Conservation (phyloP, 805 yeast genomes). For the Nakazawaea ambrosiae region DNA sequence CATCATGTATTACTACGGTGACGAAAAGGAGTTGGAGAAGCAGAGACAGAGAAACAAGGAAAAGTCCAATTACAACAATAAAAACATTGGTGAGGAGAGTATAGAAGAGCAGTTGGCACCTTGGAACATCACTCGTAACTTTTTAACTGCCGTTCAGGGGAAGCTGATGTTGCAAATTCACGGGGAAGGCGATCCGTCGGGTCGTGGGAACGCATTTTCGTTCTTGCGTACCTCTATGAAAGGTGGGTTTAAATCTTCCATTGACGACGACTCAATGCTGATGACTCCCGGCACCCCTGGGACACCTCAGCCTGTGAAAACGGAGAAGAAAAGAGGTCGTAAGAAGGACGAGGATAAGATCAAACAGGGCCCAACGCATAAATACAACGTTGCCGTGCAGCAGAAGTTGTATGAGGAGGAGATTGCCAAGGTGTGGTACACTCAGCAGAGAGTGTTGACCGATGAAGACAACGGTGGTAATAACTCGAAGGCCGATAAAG, state of each 20-base stretch:
- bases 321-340: slow-evolving; percentile 17
- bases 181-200: slow-evolving; percentile 94
- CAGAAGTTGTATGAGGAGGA: slow-evolving; percentile 91
- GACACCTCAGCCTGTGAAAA: slow-evolving; percentile 13
- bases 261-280: slow-evolving; percentile 13
- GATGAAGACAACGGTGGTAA: slow-evolving; percentile 19
- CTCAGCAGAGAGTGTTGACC: slow-evolving; percentile 60
- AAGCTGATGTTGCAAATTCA: slow-evolving; percentile 93
- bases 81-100: slow-evolving; percentile 34
- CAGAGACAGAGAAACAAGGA: slow-evolving; percentile 8
- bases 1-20: slow-evolving; percentile 45
- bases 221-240: slow-evolving; percentile 90
- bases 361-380: slow-evolving; percentile 49
- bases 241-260: slow-evolving; percentile 60
- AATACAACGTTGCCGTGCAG: slow-evolving; percentile 76
- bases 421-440: slow-evolving; percentile 82
- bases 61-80: slow-evolving; percentile 10
- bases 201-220: slow-evolving; percentile 83
- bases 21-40: slow-evolving; percentile 23
- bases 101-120: slow-evolving; percentile 84
- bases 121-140: slow-evolving; percentile 91
- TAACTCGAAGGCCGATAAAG: slow-evolving; percentile 1
- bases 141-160: slow-evolving; percentile 89
- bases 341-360: slow-evolving; percentile 24
- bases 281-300: slow-evolving; percentile 12